Evolutionary conservation across 768 basidiomycete species (phyloP).

Genomic region (Postia placenta): DNA sequence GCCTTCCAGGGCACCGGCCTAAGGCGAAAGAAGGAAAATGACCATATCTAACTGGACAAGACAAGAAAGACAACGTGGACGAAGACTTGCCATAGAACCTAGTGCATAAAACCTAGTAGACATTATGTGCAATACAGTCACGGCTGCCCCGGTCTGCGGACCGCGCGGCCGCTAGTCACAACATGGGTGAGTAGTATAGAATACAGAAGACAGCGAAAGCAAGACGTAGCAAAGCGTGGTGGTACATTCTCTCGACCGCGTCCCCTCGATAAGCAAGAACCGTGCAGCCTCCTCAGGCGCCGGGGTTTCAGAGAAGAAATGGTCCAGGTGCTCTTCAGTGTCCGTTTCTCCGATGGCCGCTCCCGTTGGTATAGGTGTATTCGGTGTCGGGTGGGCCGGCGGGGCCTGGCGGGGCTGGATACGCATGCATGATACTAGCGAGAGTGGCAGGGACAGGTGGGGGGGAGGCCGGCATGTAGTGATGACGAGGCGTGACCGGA

Average conservation of each 20-base stretch:
- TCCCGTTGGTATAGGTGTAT: constrained; percentile 20
- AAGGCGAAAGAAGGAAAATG: constrained; percentile 1
- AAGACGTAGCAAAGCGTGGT: constrained; percentile 2
- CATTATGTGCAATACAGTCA: neutral
- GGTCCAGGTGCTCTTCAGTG: constrained; percentile 3
- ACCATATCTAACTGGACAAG: too few species aligned
- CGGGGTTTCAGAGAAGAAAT: constrained; percentile 4
- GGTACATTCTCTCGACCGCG: neutral
- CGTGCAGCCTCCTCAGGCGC: neutral
- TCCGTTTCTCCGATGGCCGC: constrained; percentile 12
- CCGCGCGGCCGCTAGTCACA: neutral
- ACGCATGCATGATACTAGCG: constrained; percentile 71
- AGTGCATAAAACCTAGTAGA: neutral
- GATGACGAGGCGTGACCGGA: neutral
- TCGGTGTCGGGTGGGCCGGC: constrained; percentile 25
- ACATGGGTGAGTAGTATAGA: neutral
- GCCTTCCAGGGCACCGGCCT: constrained; percentile 14
- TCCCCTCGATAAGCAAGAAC: neutral
- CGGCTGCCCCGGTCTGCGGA: neutral
- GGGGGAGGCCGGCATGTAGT: constrained; percentile 16
- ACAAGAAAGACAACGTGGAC: neutral
- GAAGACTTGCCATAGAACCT: neutral
- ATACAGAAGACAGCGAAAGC: constrained; percentile 17
- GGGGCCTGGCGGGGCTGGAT: constrained; percentile 34
- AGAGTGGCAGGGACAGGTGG: constrained; percentile 46